Percentiles rank a stretch among this genome's conserved stretches.
These are phyloP conservation scores for Cryptococcus hybrid DNA, from an alignment of 1,284 basidiomycete species.

Conservation along the genomic window DNA sequence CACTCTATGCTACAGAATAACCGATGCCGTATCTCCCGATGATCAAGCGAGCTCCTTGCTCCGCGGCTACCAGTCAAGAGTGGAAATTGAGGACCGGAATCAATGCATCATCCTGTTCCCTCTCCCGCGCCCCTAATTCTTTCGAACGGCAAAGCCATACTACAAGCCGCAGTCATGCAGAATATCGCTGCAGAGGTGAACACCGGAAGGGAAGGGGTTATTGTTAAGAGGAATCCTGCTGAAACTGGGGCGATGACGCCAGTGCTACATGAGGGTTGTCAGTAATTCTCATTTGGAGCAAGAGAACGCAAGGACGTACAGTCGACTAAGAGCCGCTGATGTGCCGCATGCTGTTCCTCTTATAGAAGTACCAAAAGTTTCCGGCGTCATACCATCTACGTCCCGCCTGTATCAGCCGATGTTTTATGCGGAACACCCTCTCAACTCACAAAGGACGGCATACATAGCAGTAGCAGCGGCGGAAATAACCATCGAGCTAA, in stretches of 20 bases:
- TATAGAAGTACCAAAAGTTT: slow-evolving; percentile 79
- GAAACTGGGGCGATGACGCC: slow-evolving; percentile 87
- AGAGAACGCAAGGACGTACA: slow-evolving; percentile 56
- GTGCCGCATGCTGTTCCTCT: slow-evolving; percentile 89
- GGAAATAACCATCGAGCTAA: slow-evolving; percentile 76
- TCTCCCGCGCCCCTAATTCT: slow-evolving; percentile 20
- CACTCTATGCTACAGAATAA: too few species aligned
- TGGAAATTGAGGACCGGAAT: too few species aligned
- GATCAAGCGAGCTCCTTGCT: too few species aligned
- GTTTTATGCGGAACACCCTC: too few species aligned
- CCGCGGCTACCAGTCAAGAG: too few species aligned
- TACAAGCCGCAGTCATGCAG: slow-evolving; percentile 63
- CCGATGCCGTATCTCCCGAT: too few species aligned
- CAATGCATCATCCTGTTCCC: slow-evolving; percentile 15
- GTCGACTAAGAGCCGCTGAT: slow-evolving; percentile 80
- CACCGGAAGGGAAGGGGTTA: slow-evolving; percentile 72
- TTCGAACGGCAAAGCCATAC: slow-evolving; percentile 59
- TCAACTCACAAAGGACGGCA: slow-evolving; percentile 75
- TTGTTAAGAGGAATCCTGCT: slow-evolving; percentile 73
- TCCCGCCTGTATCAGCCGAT: too few species aligned
- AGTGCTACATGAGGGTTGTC: slow-evolving; percentile 56
- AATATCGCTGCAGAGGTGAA: slow-evolving; percentile 73
- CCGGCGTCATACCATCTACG: slow-evolving; percentile 73
- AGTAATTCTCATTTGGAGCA: background rate
- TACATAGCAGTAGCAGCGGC: slow-evolving; percentile 87